Evolutionary conservation across 1,284 basidiomycete species (phyloP).

Genomic region (Wallemia mellicola): DNA sequence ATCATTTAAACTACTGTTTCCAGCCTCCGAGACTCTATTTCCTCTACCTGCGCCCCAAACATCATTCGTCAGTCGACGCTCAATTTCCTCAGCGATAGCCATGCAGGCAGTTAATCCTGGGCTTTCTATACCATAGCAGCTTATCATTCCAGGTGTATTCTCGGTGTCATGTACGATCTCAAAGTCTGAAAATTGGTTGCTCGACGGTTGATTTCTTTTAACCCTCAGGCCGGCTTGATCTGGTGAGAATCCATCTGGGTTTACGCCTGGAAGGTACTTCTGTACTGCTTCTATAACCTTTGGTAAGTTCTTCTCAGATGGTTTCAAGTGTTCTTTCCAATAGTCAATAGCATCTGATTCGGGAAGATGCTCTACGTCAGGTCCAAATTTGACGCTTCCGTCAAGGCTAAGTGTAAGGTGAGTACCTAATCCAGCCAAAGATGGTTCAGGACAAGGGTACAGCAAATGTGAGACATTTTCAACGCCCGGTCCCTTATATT

Average conservation of each 20-base stretch:
- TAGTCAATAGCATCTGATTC: slow-evolving; percentile 29
- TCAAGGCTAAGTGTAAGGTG: slow-evolving; percentile 69
- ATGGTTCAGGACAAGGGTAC: slow-evolving; percentile 53
- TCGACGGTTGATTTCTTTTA: slow-evolving; percentile 39
- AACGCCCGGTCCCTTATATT: slow-evolving; percentile 45
- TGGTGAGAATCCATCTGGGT: slow-evolving; percentile 32
- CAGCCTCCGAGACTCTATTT: not conserved
- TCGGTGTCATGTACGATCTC: slow-evolving; percentile 14
- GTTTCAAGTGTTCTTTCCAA: slow-evolving; percentile 38
- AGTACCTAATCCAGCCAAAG: slow-evolving; percentile 40
- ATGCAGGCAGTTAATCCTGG: slow-evolving; percentile 18
- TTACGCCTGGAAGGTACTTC: slow-evolving; percentile 40
- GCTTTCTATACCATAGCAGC: slow-evolving; percentile 23
- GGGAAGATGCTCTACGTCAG: slow-evolving; percentile 45
- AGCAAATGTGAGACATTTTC: slow-evolving; percentile 39
- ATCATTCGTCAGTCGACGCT: not conserved
- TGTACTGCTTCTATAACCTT: slow-evolving; percentile 7
- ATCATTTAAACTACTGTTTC: not conserved
- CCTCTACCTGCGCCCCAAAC: slow-evolving; percentile 1
- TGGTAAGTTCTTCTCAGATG: slow-evolving; percentile 24
- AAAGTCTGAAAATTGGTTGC: slow-evolving; percentile 60
- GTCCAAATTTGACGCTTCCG: slow-evolving; percentile 70
- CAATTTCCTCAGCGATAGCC: slow-evolving; percentile 17
- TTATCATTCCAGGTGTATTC: slow-evolving; percentile 25
- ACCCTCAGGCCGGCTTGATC: slow-evolving; percentile 83